A percentile compares a stretch with the other conserved stretches of the same genome.
Conservation (phyloP, 257 asterid species). For the Gentiana straminea region DNA sequence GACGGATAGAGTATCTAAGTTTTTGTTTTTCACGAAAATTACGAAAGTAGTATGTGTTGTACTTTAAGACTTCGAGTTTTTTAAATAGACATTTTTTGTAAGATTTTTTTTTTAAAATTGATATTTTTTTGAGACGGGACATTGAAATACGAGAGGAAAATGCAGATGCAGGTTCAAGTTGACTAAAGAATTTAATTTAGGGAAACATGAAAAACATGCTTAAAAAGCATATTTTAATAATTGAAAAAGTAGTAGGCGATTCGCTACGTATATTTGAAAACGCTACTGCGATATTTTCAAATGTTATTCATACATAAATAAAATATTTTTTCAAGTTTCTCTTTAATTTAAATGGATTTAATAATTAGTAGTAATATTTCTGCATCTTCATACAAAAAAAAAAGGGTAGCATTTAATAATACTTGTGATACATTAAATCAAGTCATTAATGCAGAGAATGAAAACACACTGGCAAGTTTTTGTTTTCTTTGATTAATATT, state of each 20-base stretch:
- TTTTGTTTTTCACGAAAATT: background rate
- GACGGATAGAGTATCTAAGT: background rate
- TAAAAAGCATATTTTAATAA: no score
- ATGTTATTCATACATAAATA: no score
- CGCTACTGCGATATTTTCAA: no score
- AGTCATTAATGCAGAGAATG: constrained; percentile 3
- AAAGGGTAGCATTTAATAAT: no score
- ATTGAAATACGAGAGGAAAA: constrained; percentile 12
- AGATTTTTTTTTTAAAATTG: background rate
- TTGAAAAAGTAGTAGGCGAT: no score
- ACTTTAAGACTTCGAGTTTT: background rate
- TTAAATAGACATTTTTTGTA: background rate
- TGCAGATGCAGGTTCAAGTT: constrained; percentile 15
- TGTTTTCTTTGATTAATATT: background rate
- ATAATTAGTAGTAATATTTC: no score
- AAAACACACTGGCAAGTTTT: constrained; percentile 3
- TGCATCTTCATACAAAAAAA: no score
- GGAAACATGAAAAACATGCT: background rate
- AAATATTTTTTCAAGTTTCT: no score
- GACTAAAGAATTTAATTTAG: constrained; percentile 7
- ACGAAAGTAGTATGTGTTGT: background rate
- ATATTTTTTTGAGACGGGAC: background rate
- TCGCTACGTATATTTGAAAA: no score
- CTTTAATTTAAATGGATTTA: no score
- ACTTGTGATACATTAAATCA: constrained; percentile 1